Base-by-base conservation (phyloP, 2,329 filamentous ascomycete genomes). In the Aspergillus jensenii region DNA sequence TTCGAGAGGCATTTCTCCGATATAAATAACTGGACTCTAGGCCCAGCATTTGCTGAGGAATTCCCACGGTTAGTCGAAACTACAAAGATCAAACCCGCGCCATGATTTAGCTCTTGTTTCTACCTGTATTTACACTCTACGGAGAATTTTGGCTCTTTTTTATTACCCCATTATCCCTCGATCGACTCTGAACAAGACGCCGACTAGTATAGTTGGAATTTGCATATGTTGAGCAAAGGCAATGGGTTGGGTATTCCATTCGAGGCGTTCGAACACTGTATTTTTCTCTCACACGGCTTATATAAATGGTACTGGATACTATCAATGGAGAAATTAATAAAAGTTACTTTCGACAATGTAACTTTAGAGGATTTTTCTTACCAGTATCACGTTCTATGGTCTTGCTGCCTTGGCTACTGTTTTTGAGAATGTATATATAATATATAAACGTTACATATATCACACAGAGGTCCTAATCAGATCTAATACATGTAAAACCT, bases 11-110 rank as follows among this genome's bases (percentile, higher is more conserved):
- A 97, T 71, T 70, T 96, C 49, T 77, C 88, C 3, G 82, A 90
- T 44, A 69, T 92, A 40, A 84, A 87, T 59, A 96, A 96, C 68
- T 97, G 93, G 92, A 89, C 85, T 58, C 70, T 96, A 2, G 91
- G 91, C 0, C 82, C 84, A 5, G 79, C 80, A 2, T 95, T 95
- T 72, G 81, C 82, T 21, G 80, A 82, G 60, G 79, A 82, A 0
- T 91, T 89, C 66, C 90, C 91, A 0, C 71, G 70, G 8, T 69
- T 90, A 59, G 74, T 71, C 7, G 78, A 79, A 55, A 75, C 75
- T 1, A 66, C 70, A 25, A 71, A 58, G 45, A 74, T 80, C 25
- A 74, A 69, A 56, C 44, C 67, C 19, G n/a, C 27, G 6, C 35
- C 46, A 27, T 55, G n/a, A 40, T 9, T 40, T 11, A 23, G 19